Evolutionary conservation across 2,329 filamentous ascomycete species (phyloP), one percentile per base, ranked within the genome.

Genomic region (Teratosphaeriaceae sp.): DNA sequence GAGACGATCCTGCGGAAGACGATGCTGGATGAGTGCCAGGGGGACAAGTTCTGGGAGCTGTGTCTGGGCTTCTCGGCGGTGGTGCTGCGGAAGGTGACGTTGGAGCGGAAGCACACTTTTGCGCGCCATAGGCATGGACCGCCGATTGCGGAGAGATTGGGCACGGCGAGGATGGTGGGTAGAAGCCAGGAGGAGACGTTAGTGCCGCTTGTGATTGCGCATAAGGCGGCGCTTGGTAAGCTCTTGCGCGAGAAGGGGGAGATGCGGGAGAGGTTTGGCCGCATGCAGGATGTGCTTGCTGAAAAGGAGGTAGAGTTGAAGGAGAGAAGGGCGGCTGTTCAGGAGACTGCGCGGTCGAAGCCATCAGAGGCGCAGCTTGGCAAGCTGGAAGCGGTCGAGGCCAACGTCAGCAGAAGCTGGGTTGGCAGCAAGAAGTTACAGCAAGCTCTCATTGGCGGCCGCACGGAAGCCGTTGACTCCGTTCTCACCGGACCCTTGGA

Each of bases 21-120:
- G 0, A 95, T 96, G 86, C 72, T 98, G 40, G 92, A 98, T 60
- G 90, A 98, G 56, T 98, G 92, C 67, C 89, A 85, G 52, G 90
- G 90, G 5, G 88, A 95, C 42, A 82, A 87, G 50, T 78, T 97
- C 42, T 88, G 89, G 60, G 92, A 98, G 59, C 69, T 95, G 1
- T 73, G 97, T 21, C 80, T 87, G 2, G 73, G 80, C 0, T 94
- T 98, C 56, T 96, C 90, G 1, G 85, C 85, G 12, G 78, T 80
- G 0, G 88, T 95, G 1, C 64, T 97, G 48, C 85, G 85, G 58
- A 88, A 83, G 57, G 51, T 29, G 59, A 70, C 40, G n/a, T 38
- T 54, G 38, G 67, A 70, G 30, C 71, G 75, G 8, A 72, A 76
- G 12, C 75, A 76, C 0, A 42, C 30, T 15, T 36, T 24, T 36